Evolutionary conservation across 2,329 filamentous ascomycete genomes (phyloP), one percentile per base, ranked within the genome.

Genomic region (Celoporthe dispersa): DNA sequence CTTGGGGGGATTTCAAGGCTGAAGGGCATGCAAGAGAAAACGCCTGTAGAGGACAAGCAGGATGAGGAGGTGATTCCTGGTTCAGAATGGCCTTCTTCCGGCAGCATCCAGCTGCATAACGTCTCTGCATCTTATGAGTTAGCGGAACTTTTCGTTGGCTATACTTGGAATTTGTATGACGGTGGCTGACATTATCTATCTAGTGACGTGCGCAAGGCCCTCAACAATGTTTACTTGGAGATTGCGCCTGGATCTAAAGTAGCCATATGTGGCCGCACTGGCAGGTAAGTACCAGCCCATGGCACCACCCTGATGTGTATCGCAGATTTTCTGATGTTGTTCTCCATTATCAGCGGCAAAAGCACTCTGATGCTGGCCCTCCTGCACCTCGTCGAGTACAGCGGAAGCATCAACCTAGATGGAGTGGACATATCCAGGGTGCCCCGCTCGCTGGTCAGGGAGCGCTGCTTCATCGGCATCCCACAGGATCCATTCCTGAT

Each of bases 181-280:
- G 8, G 53, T 16, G 74, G 74, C 22, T 48, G n/a, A 41, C 41
- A 11, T 64, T 33, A 7, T 22, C 22, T 14, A 22, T 31, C 6
- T 25, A 60, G 57, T n/a, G 57, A 25, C 8, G n/a, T 2, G 2
- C 41, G 16, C n/a, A 48, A 51, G 0, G 78, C 75, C 1, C 71
- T 82, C 1, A 60, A 71, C 5, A 60, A 75, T 14, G 1, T 82
- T 0, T 74, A 51, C 7, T 64, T 82, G 14, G 67, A 60, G 2
- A 74, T 82, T 48, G 31, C 73, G 53, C 74, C 83, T 0, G 86
- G 86, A 9, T 79, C 86, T 73, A 83, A 84, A 73, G 76, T 85
- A n/a, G 79, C 83, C 2, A 79, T 89, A 6, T 86, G 84, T 59
- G 87, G 87, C 1, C 81, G 86, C 2, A 89, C 83, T 33, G 86